Evolutionary conservation across 371 early-diverging fungal genomes (phyloP), one percentile per base, ranked within the genome.

Genomic region (Conidiobolus incongruus): DNA sequence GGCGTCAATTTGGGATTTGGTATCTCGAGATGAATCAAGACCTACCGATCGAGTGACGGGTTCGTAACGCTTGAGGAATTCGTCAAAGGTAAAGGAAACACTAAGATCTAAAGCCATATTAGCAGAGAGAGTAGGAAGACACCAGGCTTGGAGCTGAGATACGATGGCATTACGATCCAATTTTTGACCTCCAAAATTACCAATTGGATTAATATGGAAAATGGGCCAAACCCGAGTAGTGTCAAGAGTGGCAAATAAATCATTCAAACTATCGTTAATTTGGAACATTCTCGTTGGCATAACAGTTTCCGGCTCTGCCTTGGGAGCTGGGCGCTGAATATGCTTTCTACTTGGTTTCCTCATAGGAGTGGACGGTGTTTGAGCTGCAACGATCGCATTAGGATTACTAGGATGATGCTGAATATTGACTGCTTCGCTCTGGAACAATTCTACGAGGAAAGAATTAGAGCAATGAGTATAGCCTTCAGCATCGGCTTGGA

Each of bases 201-300:
- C 53, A 83, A 63, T 32, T 89, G 61, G 47, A 77, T 75, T 79
- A 90, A 92, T 13, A 81, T 60, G 38, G 75, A n/a, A n/a, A n/a
- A n/a, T n/a, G n/a, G n/a, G n/a, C n/a, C n/a, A n/a, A n/a, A n/a
- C n/a, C n/a, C n/a, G 69, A 4, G 91, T 84, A 45, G 81, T 81
- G 13, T 65, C 57, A 46, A 80, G 68, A 2, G 80, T 72, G 17
- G 60, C 61, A 33, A 74, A 65, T 11, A 85, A 48, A 47, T 81
- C 77, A 21, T 70, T 66, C 1, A 83, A 49, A 0, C 79, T 72
- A 39, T 57, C 57, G 48, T 67, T 64, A 7, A 84, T 54, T 34
- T 82, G 76, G 35, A 70, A 68, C 35, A 74, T 50, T 45, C 10
- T 50, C 30, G 19, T 47, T 35, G 21, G 5, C 23, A n/a, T 22